Percentiles rank a stretch among this genome's conserved stretches.
These are phyloP conservation scores for Podaxis rugospora DNA, from an alignment of 768 basidiomycete species.

Conservation along the genomic window DNA sequence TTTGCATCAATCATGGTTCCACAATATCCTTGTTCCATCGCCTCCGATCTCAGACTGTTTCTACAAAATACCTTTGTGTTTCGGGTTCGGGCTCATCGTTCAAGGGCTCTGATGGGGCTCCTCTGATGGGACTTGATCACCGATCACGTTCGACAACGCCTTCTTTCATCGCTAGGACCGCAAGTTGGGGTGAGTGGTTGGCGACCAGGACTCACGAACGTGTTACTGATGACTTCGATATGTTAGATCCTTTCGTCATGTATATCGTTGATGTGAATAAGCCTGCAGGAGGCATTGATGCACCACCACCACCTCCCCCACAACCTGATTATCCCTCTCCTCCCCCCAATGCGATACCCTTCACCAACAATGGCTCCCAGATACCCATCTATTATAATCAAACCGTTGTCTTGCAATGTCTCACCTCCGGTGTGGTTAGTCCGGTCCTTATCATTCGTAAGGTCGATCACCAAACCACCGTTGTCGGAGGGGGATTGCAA, in stretches of 20 bases:
- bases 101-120: constrained; percentile 89
- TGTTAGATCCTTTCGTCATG: constrained; percentile 86
- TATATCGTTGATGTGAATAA: constrained; percentile 95
- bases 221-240: constrained; percentile 4
- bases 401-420: constrained; percentile 90
- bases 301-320: constrained; percentile 75
- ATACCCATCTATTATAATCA: constrained; percentile 97
- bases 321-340: constrained; percentile 90
- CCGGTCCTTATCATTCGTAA: constrained; percentile 93
- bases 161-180: constrained; percentile 86
- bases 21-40: constrained; percentile 95
- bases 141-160: constrained; percentile 69
- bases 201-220: constrained; percentile 4
- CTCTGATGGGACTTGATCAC: constrained; percentile 76
- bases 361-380: constrained; percentile 77
- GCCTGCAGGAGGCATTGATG: constrained; percentile 71
- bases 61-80: constrained; percentile 93
- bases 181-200: constrained; percentile 72
- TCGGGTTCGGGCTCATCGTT: constrained; percentile 91
- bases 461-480: constrained; percentile 86
- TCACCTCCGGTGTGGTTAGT: constrained; percentile 90
- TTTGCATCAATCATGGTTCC: constrained; percentile 94
- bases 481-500: constrained; percentile 86
- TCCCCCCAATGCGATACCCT: constrained; percentile 85
- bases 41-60: constrained; percentile 91